Base-by-base conservation (phyloP, 2,329 filamentous ascomycete genomes). In the Botrytis cinerea region DNA sequence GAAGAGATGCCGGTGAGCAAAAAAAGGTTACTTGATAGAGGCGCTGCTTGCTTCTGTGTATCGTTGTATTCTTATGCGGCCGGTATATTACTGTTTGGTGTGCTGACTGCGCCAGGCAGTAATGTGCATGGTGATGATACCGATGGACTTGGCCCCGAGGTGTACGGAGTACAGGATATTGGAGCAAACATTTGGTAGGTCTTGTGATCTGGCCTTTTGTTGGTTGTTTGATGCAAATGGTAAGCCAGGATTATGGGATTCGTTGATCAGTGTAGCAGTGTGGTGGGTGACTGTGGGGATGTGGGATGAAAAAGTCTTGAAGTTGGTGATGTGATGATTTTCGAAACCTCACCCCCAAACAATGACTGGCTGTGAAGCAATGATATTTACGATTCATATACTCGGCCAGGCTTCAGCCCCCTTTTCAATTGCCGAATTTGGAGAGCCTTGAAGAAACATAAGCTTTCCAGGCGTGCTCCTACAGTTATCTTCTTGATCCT, bases 361-460 rank as follows among this genome's bases (percentile, higher is more conserved):
- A 54, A 54, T 40, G 64, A 68, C 45, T 54, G 46, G 46, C 46
- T 67, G 32, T 40, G 4, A 40, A 28, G 25, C 25, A 40, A 20
- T 54, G 5, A 22, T 35, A 8, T 45, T 38, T 43, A 45, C 63
- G 45, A 28, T 48, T 38, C 45, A 32, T 54, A 20, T 54, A 68
- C 35, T 68, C 64, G 64, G 46, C 25, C 46, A 40, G 64, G 46
- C 64, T 54, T 22, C 25, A 32, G 64, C 32, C 48, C 46, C 64
- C 48, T 43, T 68, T 54, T 38, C 35, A 57, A 51, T 28, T 68
- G 64, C 64, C 64, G 64, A 48, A 40, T 28, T 2, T 28, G 48
- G 25, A 43, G 64, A 57, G 64, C 46, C 46, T 68, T 68, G 48
- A 68, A 57, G 64, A 68, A 68, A 68, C 28, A 51, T 35, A 67